These are phyloP conservation scores for Chlorella vulgaris DNA, from an alignment of 139 green algal species.

Conservation along the genomic window DNA sequence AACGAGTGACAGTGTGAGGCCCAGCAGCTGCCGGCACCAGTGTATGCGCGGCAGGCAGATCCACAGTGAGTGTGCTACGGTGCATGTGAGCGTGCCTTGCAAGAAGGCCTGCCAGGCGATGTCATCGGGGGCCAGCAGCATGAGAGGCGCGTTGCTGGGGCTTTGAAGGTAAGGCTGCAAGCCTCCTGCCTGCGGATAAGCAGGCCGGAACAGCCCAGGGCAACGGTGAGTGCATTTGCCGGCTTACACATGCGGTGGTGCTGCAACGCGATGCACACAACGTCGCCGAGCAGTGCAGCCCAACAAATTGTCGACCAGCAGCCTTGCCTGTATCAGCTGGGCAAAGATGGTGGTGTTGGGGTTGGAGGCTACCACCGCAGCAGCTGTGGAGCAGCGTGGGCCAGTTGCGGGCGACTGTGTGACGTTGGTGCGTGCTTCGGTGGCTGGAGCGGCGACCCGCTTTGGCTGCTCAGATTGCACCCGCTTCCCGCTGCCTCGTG, in stretches of 20 bases:
- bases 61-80: neutral
- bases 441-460: neutral
- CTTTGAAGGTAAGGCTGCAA: neutral
- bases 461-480: too few relatives aligned
- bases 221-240: neutral
- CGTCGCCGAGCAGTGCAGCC: neutral
- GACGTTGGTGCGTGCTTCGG: too few relatives aligned
- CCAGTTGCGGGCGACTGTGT: neutral
- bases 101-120: conserved; percentile 1
- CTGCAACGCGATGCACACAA: neutral
- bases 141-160: neutral
- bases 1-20: neutral
- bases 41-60: neutral
- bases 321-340: neutral
- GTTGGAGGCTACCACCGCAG: neutral
- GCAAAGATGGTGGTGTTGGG: conserved; percentile 7
- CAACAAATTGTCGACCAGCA: neutral
- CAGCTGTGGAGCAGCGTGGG: neutral
- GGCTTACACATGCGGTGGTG: neutral
- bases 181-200: neutral
- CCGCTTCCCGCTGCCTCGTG: neutral
- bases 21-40: neutral
- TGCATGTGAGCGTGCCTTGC: neutral
- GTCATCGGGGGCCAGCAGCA: conserved; percentile 9
- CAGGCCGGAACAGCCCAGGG: neutral